Percentiles rank a stretch among this genome's conserved stretches.
Evolutionary conservation across 2,329 filamentous ascomycete species (phyloP).

Genomic region (Leptographium wingfieldii): DNA sequence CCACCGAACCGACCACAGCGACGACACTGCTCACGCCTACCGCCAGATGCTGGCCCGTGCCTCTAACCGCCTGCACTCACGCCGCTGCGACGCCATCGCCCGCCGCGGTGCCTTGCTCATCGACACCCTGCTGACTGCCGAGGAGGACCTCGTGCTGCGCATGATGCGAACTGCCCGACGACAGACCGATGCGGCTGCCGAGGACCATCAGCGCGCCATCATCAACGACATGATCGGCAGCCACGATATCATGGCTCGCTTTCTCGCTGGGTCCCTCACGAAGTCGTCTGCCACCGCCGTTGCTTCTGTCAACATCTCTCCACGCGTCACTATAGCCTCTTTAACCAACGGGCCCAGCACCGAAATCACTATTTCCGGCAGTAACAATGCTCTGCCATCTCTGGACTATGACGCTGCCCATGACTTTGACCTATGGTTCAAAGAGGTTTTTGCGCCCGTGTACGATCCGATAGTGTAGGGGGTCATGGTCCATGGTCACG

Average conservation of each 20-base stretch:
- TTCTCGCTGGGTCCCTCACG: slow-evolving; percentile 4
- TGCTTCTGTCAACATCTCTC: background rate
- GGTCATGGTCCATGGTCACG: background rate
- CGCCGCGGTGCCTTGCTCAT: slow-evolving; percentile 10
- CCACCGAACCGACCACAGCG: slow-evolving; percentile 10
- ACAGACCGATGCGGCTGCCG: background rate
- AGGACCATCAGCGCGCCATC: slow-evolving; percentile 6
- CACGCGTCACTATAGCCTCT: background rate
- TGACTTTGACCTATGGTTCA: slow-evolving; percentile 3
- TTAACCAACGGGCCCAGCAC: background rate
- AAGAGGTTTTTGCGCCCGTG: slow-evolving; percentile 6
- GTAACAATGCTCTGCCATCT: background rate
- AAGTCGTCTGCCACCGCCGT: background rate
- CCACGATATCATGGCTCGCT: slow-evolving; percentile 10
- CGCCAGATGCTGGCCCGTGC: slow-evolving; percentile 9
- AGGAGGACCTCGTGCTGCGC: slow-evolving; percentile 12
- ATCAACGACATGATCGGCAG: slow-evolving; percentile 12
- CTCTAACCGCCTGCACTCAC: slow-evolving; percentile 8
- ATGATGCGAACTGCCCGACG: slow-evolving; percentile 8
- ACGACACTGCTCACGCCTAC: slow-evolving; percentile 7
- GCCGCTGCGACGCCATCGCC: slow-evolving; percentile 11
- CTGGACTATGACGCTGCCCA: background rate
- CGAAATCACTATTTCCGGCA: background rate
- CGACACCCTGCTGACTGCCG: slow-evolving; percentile 11
- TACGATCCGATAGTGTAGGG: background rate